Evolutionary conservation across 129 eudicot genomes (phyloP).

Genomic region (Escallonia rubra): DNA sequence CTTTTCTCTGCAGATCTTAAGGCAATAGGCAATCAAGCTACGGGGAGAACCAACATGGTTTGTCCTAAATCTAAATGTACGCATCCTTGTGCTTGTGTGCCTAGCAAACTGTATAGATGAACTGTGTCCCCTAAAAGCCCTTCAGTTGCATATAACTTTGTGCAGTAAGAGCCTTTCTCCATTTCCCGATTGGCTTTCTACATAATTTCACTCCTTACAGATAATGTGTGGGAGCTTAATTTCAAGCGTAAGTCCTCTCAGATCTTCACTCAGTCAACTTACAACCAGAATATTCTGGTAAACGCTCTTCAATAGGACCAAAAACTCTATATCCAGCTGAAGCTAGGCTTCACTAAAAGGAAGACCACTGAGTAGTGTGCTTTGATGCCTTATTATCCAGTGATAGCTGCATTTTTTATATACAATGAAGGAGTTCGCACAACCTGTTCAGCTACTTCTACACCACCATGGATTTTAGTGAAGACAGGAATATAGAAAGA

Average conservation of each 20-base stretch:
- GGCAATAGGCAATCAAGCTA: constrained; percentile 12
- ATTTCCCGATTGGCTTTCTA: background rate
- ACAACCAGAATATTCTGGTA: too few species aligned
- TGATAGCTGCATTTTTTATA: too few species aligned
- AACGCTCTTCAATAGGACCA: too few species aligned
- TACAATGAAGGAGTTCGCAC: too few species aligned
- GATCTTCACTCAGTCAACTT: too few species aligned
- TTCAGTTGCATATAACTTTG: background rate
- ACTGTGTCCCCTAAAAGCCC: background rate
- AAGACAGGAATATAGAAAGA: too few species aligned
- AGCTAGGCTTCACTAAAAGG: too few species aligned
- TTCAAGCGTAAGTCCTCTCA: constrained; percentile 16
- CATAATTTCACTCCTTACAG: background rate
- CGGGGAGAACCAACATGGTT: constrained; percentile 3
- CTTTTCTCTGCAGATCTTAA: constrained; percentile 19
- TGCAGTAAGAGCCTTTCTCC: background rate
- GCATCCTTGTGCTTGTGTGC: background rate
- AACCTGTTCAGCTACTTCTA: too few species aligned
- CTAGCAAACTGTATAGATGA: background rate
- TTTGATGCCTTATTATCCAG: too few species aligned
- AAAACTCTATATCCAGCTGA: too few species aligned
- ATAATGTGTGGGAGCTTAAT: constrained; percentile 15
- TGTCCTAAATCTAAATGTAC: constrained; percentile 19
- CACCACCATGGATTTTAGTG: too few species aligned
- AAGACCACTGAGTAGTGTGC: too few species aligned